Percentiles rank a stretch among this genome's conserved stretches.
phyloP scores from a whole-genome alignment of 306 rosid species.

The Begonia masoniana region DNA sequence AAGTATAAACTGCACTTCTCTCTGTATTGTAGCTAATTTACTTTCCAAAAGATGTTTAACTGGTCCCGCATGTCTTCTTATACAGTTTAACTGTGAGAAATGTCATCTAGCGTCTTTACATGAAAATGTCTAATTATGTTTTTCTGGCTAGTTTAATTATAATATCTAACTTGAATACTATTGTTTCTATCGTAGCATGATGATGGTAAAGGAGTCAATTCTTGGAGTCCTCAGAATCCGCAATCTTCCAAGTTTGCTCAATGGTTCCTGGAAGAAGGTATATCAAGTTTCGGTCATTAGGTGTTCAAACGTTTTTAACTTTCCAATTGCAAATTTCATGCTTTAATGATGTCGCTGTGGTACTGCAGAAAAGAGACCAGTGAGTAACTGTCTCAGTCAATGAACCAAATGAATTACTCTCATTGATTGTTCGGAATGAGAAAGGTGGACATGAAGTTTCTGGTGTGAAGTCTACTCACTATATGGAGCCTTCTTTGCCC shows the following conservation, averaged over 20 bases:
- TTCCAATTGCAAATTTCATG: conserved; percentile 12
- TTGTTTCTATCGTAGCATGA: conserved; percentile 16
- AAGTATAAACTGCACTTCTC: no score
- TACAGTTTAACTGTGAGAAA: no score
- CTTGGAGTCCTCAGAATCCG: conserved; percentile 35
- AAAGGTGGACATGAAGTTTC: conserved; percentile 34
- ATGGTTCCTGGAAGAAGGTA: conserved; percentile 91
- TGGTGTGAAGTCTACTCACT: conserved; percentile 24
- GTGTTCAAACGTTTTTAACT: conserved; percentile 8
- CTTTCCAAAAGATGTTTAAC: no score
- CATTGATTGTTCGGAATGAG: conserved; percentile 70
- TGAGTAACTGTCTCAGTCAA: conserved; percentile 33
- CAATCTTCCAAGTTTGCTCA: conserved; percentile 84
- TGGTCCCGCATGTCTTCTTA: no score
- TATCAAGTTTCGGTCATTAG: conserved; percentile 6
- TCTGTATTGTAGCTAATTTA: no score
- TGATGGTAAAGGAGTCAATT: conserved; percentile 40
- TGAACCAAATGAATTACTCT: conserved; percentile 63
- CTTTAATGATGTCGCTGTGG: conserved; percentile 8
- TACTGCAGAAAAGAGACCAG: conserved; percentile 54
- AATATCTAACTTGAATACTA: no score
- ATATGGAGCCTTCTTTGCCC: conserved; percentile 25
- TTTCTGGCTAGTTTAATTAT: no score
- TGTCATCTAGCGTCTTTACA: no score
- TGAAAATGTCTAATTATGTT: no score